phyloP scores from a whole-genome alignment of 108 stramenopile genomes.

The Nitzschia sp. region DNA sequence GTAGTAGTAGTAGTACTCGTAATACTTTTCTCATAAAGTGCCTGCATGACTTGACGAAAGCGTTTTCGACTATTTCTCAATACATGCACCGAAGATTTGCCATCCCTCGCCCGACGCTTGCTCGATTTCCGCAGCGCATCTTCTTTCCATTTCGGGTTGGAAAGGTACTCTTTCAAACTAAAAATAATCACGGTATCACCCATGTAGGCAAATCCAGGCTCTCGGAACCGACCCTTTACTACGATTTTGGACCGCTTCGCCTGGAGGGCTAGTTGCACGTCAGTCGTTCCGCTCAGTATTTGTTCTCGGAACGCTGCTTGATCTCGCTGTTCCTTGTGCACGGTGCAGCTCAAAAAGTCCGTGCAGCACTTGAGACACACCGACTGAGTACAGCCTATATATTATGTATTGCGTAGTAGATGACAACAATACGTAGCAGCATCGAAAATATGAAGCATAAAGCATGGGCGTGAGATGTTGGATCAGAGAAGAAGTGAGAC shows the following conservation, averaged over 20 bases:
- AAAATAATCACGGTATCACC: conserved; percentile 61
- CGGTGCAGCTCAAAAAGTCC: conserved; percentile 28
- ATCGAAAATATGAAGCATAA: too few species aligned
- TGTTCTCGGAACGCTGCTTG: conserved; percentile 21
- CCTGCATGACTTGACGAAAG: background rate
- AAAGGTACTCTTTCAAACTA: conserved; percentile 43
- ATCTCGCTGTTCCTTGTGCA: conserved; percentile 41
- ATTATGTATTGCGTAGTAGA: too few species aligned
- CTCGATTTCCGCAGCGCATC: conserved; percentile 53
- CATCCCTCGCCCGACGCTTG: conserved; percentile 14
- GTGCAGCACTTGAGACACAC: conserved; percentile 55
- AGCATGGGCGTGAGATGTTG: too few species aligned
- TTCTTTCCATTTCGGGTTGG: conserved; percentile 61
- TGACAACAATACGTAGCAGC: too few species aligned
- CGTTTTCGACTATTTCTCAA: conserved; percentile 7
- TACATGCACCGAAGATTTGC: background rate
- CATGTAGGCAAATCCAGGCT: conserved; percentile 46
- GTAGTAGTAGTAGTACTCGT: too few species aligned
- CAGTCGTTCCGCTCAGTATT: conserved; percentile 43
- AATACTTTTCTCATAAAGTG: conserved; percentile 2
- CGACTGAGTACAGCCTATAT: conserved; percentile 42
- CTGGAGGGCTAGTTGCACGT: conserved; percentile 32
- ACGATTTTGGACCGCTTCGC: background rate
- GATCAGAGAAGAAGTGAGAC: too few species aligned
- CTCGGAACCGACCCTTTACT: conserved; percentile 34